phyloP scores from a whole-genome alignment of 805 yeast genomes.

The Wickerhamiella nectarea region DNA sequence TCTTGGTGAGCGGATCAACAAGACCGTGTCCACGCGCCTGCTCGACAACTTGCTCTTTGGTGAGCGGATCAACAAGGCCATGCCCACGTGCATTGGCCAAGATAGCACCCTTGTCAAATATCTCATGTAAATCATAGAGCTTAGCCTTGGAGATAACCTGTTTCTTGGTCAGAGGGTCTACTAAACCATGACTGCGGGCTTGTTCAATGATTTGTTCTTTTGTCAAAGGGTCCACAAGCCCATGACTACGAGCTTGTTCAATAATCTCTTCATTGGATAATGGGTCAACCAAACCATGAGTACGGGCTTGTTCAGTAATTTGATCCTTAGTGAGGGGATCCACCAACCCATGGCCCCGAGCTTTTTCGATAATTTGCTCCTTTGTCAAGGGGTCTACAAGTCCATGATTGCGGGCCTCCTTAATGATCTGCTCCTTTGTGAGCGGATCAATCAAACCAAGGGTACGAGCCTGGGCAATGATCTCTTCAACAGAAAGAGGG shows the following conservation, averaged over 20 bases:
- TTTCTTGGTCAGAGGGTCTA: constrained; percentile 6
- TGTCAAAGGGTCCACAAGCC: neutral
- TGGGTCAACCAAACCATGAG: constrained; percentile 12
- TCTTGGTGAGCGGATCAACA: constrained; percentile 30
- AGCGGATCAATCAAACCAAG: constrained; percentile 6
- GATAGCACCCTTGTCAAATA: constrained; percentile 8
- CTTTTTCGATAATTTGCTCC: constrained; percentile 10
- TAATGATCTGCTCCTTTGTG: constrained; percentile 34
- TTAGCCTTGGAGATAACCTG: constrained; percentile 33
- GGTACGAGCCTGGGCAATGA: constrained; percentile 13
- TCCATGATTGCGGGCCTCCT: constrained; percentile 18
- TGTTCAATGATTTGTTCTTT: constrained; percentile 4
- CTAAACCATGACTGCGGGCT: constrained; percentile 2
- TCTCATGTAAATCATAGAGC: constrained; percentile 49
- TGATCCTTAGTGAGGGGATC: constrained; percentile 34
- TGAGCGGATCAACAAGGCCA: constrained; percentile 10
- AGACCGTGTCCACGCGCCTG: constrained; percentile 13
- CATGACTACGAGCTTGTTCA: neutral
- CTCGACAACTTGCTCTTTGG: neutral
- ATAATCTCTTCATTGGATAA: constrained; percentile 1
- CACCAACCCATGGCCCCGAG: constrained; percentile 9
- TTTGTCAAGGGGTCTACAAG: constrained; percentile 10
- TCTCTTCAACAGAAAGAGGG: constrained; percentile 7
- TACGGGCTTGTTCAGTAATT: constrained; percentile 17
- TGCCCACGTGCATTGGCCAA: constrained; percentile 2